Evolutionary conservation across 768 basidiomycete genomes (phyloP).

Genomic region (Boletus tomentosulus): DNA sequence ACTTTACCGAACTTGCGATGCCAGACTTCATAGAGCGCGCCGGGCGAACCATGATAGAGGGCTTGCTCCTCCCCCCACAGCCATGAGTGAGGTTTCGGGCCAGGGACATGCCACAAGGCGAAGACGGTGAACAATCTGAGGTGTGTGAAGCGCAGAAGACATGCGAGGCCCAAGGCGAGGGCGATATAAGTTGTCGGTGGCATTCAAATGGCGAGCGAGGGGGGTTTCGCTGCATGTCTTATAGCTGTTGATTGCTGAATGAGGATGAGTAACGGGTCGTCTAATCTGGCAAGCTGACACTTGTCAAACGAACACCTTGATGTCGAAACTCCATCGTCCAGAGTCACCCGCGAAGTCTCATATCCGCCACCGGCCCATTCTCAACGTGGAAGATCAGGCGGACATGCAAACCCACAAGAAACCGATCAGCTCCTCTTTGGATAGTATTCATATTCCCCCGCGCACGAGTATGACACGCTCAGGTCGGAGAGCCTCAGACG

Average conservation of each 20-base stretch:
- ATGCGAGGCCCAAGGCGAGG: conserved; percentile 22
- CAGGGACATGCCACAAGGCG: conserved; percentile 45
- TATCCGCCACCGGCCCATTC: conserved; percentile 28
- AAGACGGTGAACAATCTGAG: conserved; percentile 33
- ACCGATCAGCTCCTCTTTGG: conserved; percentile 55
- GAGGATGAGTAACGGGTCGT: conserved; percentile 17
- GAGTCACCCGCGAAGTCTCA: conserved; percentile 26
- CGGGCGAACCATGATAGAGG: conserved; percentile 50
- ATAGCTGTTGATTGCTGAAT: background rate
- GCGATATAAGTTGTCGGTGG: conserved; percentile 2
- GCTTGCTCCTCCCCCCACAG: conserved; percentile 63
- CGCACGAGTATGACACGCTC: conserved; percentile 42
- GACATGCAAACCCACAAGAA: conserved; percentile 35
- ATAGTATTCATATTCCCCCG: conserved; percentile 55
- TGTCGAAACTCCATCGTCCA: conserved; percentile 25
- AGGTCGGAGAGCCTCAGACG: conserved; percentile 25
- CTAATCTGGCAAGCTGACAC: conserved; percentile 7
- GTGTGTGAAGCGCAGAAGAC: conserved; percentile 32
- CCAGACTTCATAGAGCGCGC: conserved; percentile 50
- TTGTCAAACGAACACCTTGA: conserved; percentile 6
- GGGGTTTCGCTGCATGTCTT: conserved; percentile 4
- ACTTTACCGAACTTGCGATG: conserved; percentile 50
- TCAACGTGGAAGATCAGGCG: conserved; percentile 37
- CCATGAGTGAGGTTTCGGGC: conserved; percentile 45
- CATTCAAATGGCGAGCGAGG: conserved; percentile 5